Evolutionary conservation across 176 grass and related monocot species (phyloP).

Genomic region (Cenchrus purpureus): DNA sequence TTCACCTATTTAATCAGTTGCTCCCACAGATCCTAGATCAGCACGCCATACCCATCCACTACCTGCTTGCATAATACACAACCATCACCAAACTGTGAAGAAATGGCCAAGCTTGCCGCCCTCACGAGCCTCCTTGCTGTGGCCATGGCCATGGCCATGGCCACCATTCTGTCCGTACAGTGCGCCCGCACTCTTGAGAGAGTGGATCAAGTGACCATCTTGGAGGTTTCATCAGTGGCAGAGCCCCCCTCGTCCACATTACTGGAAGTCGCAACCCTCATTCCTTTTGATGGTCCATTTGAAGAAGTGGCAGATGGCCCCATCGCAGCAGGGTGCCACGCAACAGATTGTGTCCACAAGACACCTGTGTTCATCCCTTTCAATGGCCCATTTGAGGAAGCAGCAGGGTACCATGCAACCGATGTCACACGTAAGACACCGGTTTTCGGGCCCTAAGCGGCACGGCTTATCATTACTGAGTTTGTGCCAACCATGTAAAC

Average conservation of each 20-base stretch:
- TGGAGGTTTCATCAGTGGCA: background rate
- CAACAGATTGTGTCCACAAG: background rate
- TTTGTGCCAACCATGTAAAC: background rate
- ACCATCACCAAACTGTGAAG: conserved; percentile 4
- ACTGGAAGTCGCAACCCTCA: background rate
- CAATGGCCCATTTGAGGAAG: background rate
- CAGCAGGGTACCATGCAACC: background rate
- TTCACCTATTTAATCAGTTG: background rate
- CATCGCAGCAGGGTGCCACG: background rate
- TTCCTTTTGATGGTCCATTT: conserved; percentile 12
- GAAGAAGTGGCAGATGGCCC: background rate
- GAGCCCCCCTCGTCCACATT: background rate
- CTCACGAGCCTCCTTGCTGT: background rate
- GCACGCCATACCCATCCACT: background rate
- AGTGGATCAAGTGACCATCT: conserved; percentile 9
- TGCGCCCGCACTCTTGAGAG: background rate
- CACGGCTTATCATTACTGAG: background rate
- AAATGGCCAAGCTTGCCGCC: conserved; percentile 6
- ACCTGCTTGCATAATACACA: background rate
- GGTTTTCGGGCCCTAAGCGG: background rate
- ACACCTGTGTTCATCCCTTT: background rate
- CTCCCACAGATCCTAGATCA: background rate
- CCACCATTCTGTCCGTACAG: background rate
- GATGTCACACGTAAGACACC: conserved; percentile 4
- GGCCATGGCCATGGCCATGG: background rate